Conservation (phyloP, 2,329 filamentous ascomycete species). For the Lizonia empirigonia region DNA sequence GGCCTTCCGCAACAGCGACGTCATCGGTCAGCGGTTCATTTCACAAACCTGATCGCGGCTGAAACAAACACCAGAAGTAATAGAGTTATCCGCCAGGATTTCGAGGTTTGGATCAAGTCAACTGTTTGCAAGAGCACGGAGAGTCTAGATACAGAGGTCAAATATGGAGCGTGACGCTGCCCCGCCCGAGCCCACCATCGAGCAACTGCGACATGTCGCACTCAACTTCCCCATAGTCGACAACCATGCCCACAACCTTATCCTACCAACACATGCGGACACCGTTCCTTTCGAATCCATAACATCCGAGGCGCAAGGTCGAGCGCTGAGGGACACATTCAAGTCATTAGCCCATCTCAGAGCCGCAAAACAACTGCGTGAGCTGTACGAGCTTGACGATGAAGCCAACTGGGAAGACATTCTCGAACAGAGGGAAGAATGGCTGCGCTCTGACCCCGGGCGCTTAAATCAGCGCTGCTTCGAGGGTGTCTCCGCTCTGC, state of each 20-base stretch:
- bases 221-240: constrained; percentile 67
- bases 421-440: constrained; percentile 55
- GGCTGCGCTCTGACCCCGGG: constrained; percentile 55
- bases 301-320: constrained; percentile 73
- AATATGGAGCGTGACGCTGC: constrained; percentile 27
- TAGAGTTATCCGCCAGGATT: neutral
- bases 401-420: constrained; percentile 66
- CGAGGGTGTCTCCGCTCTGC: constrained; percentile 71
- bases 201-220: constrained; percentile 42
- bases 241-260: constrained; percentile 73
- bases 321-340: constrained; percentile 66
- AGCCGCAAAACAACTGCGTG: constrained; percentile 70
- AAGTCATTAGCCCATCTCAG: constrained; percentile 72
- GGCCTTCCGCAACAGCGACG: constrained; percentile 5
- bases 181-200: constrained; percentile 33
- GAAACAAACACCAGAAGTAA: neutral
- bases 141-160: neutral
- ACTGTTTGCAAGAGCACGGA: neutral
- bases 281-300: constrained; percentile 65
- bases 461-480: constrained; percentile 69
- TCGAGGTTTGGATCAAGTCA: neutral
- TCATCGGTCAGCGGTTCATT: constrained; percentile 4
- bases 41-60: neutral
- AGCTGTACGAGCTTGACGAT: constrained; percentile 63
- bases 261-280: constrained; percentile 57